Conservation (phyloP, 2,329 filamentous ascomycete species). For the Ramularia collo-cygni region DNA sequence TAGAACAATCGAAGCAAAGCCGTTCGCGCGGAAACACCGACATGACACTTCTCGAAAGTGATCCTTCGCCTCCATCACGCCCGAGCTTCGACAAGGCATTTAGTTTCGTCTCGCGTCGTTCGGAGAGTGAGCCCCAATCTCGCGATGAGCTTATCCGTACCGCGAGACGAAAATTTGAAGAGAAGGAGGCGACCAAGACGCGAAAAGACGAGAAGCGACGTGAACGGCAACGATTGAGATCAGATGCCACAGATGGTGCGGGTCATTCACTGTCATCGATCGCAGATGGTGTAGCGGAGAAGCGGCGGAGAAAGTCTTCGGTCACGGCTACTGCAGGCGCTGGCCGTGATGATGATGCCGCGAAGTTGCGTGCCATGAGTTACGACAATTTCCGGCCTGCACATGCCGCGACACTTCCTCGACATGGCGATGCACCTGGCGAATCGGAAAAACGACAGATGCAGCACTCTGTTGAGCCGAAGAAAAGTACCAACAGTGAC, state of each 20-base stretch:
- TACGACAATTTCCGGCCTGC: slow-evolving; percentile 24
- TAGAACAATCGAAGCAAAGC: slow-evolving; percentile 28
- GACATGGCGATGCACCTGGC: slow-evolving; percentile 19
- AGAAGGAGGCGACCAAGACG: slow-evolving; percentile 53
- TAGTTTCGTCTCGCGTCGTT: slow-evolving; percentile 37
- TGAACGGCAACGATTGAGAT: slow-evolving; percentile 36
- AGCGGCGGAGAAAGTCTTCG: slow-evolving; percentile 10
- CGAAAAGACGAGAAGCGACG: slow-evolving; percentile 46
- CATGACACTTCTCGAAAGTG: slow-evolving; percentile 34
- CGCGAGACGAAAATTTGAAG: slow-evolving; percentile 50
- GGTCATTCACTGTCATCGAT: slow-evolving; percentile 23
- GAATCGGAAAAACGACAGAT: slow-evolving; percentile 17
- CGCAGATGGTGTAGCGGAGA: not conserved
- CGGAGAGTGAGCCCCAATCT: slow-evolving; percentile 46
- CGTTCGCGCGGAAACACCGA: slow-evolving; percentile 46
- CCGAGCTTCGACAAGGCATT: slow-evolving; percentile 52
- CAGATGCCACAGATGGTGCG: slow-evolving; percentile 30
- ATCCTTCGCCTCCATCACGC: slow-evolving; percentile 47
- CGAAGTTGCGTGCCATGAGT: slow-evolving; percentile 17
- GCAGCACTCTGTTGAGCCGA: not conserved
- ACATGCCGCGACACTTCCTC: slow-evolving; percentile 19
- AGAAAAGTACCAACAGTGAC: slow-evolving; percentile 3
- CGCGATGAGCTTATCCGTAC: slow-evolving; percentile 51
- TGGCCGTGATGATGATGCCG: slow-evolving; percentile 7
- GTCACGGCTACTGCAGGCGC: slow-evolving; percentile 11